Evolutionary conservation across 106 monocot species (phyloP).

Genomic region (Ottelia alismoides): DNA sequence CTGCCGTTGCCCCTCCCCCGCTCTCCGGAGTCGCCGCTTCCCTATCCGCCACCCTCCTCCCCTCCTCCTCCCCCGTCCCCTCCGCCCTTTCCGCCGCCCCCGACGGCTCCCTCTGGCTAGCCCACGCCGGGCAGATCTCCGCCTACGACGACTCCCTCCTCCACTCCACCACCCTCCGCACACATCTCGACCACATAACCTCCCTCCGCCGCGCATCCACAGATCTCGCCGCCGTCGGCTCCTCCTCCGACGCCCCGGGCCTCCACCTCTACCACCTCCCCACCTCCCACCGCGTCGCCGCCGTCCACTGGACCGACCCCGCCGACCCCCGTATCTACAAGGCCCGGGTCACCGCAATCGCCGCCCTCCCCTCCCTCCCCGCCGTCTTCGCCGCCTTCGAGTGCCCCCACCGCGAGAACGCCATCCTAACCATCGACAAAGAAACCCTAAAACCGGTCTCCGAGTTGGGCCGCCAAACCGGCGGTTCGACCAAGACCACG

Average conservation of each 20-base stretch:
- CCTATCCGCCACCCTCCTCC: constrained; percentile 34
- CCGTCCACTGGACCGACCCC: constrained; percentile 68
- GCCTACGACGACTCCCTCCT: constrained; percentile 51
- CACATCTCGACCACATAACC: constrained; percentile 69
- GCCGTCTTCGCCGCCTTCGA: constrained; percentile 73
- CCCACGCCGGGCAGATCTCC: constrained; percentile 88
- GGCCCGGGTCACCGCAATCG: constrained; percentile 65
- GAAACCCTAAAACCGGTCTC: constrained; percentile 26
- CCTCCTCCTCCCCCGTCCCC: constrained; percentile 39
- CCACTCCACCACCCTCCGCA: constrained; percentile 50
- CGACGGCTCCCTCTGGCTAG: constrained; percentile 76
- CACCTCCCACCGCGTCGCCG: constrained; percentile 30
- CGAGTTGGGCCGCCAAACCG: constrained; percentile 70
- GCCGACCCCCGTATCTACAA: constrained; percentile 68
- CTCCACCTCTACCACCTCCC: constrained; percentile 75
- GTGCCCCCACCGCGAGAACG: constrained; percentile 86
- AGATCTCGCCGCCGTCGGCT: constrained; percentile 47
- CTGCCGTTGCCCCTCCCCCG: constrained; percentile 54
- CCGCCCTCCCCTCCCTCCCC: constrained; percentile 2
- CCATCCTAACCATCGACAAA: constrained; percentile 63
- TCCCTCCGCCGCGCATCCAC: constrained; percentile 42
- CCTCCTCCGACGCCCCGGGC: constrained; percentile 50
- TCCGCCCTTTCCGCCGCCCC: constrained; percentile 35
- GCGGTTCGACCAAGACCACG: constrained; percentile 45
- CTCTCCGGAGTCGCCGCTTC: constrained; percentile 63